Conservation (phyloP, 2,329 filamentous ascomycete genomes). For the Beauveria caledonica region DNA sequence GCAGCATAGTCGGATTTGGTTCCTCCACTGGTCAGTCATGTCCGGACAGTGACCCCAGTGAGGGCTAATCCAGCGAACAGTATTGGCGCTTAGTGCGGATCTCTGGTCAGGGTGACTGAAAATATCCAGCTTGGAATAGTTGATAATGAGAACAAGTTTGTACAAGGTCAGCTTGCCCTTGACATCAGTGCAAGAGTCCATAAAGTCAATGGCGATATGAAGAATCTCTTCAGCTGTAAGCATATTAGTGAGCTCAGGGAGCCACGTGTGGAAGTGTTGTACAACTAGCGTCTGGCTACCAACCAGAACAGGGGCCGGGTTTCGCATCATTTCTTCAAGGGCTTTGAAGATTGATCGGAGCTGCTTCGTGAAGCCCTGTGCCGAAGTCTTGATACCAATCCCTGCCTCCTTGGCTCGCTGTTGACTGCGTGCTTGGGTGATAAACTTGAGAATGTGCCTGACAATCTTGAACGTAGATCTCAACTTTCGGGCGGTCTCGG, state of each 20-base stretch:
- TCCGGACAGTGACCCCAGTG: constrained; percentile 77
- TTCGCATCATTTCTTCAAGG: constrained; percentile 83
- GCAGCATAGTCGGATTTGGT: constrained; percentile 88
- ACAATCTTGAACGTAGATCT: constrained; percentile 93
- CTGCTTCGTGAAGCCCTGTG: constrained; percentile 69
- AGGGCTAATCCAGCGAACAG: constrained; percentile 81
- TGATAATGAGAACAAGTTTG: constrained; percentile 86
- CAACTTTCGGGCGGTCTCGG: constrained; percentile 74
- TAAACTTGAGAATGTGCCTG: constrained; percentile 87
- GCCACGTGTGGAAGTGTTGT: constrained; percentile 94
- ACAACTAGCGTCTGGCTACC: constrained; percentile 92
- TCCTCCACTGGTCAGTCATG: constrained; percentile 78
- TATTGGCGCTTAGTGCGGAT: constrained; percentile 67
- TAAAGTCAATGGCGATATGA: constrained; percentile 84
- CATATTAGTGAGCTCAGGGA: constrained; percentile 77
- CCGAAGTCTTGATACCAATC: constrained; percentile 72
- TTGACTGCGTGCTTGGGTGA: constrained; percentile 78
- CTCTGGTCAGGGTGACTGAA: constrained; percentile 74
- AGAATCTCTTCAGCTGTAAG: constrained; percentile 78
- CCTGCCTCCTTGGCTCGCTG: constrained; percentile 83
- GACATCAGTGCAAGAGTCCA: constrained; percentile 80
- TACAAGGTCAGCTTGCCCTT: constrained; percentile 89
- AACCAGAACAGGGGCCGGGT: constrained; percentile 73
- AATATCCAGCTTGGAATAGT: constrained; percentile 74
- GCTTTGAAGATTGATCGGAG: constrained; percentile 83